Conservation (phyloP, 1,139 yeast species). For the Blastobotrys aristatus region DNA sequence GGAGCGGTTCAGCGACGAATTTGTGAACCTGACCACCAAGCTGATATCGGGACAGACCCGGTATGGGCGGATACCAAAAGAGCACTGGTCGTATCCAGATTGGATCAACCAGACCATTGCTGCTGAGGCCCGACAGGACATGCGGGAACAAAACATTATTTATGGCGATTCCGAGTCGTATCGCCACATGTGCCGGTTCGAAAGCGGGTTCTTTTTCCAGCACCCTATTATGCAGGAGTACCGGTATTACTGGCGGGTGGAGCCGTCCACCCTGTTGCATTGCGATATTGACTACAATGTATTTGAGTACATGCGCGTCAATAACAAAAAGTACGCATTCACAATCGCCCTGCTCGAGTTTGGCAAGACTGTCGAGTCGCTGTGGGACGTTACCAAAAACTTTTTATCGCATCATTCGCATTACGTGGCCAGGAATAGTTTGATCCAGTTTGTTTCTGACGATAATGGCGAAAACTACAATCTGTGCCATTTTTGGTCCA, state of each 20-base stretch:
- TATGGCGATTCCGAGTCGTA: slow-evolving; percentile 66
- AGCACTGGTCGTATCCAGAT: slow-evolving; percentile 71
- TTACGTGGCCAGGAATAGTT: slow-evolving; percentile 57
- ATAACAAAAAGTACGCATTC: slow-evolving; percentile 69
- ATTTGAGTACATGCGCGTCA: slow-evolving; percentile 74
- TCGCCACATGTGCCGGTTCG: slow-evolving; percentile 87
- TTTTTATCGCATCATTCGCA: slow-evolving; percentile 64
- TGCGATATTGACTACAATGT: slow-evolving; percentile 82
- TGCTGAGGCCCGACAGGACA: slow-evolving; percentile 42
- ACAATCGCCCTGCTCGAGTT: slow-evolving; percentile 80
- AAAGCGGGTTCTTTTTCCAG: slow-evolving; percentile 84
- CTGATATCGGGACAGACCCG: slow-evolving; percentile 55
- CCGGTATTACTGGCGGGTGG: slow-evolving; percentile 93
- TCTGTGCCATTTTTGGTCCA: slow-evolving; percentile 85
- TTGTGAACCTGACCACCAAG: slow-evolving; percentile 40
- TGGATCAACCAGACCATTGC: slow-evolving; percentile 59
- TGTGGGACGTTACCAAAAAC: slow-evolving; percentile 72
- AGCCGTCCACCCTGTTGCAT: slow-evolving; percentile 71
- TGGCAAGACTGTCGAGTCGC: slow-evolving; percentile 66
- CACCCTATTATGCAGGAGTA: slow-evolving; percentile 66
- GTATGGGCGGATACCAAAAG: slow-evolving; percentile 59
- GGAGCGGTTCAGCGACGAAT: slow-evolving; percentile 48
- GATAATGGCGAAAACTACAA: slow-evolving; percentile 56
- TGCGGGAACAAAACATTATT: slow-evolving; percentile 46
- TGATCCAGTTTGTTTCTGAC: slow-evolving; percentile 67